Evolutionary conservation across 768 basidiomycete genomes (phyloP).

Genomic region (Suillus fuscotomentosus): DNA sequence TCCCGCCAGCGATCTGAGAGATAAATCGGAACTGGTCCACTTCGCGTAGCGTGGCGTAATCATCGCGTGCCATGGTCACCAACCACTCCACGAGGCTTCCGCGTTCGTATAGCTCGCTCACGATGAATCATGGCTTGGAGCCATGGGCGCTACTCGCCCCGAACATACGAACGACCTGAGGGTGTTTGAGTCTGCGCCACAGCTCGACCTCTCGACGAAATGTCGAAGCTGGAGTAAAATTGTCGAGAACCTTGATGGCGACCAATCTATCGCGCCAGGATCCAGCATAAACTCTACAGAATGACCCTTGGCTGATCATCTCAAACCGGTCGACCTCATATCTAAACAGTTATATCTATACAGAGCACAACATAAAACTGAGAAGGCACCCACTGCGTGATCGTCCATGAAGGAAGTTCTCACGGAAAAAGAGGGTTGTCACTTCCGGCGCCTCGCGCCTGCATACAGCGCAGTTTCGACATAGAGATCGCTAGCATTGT

Average conservation of each 20-base stretch:
- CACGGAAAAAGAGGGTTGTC: slow-evolving; percentile 5
- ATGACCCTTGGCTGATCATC: slow-evolving; percentile 71
- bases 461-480: slow-evolving; percentile 49
- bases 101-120: slow-evolving; percentile 68
- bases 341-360: slow-evolving; percentile 27
- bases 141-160: slow-evolving; percentile 74
- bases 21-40: slow-evolving; percentile 57
- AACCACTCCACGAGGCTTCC: slow-evolving; percentile 65
- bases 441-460: neutral
- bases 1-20: slow-evolving; percentile 74
- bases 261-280: slow-evolving; percentile 65
- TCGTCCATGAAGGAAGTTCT: slow-evolving; percentile 70
- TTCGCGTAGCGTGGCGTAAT: neutral
- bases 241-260: slow-evolving; percentile 70
- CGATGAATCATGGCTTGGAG: slow-evolving; percentile 76
- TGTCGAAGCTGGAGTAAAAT: slow-evolving; percentile 56
- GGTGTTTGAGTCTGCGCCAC: slow-evolving; percentile 69
- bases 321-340: slow-evolving; percentile 75
- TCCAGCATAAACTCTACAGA: slow-evolving; percentile 76
- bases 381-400: slow-evolving; percentile 51
- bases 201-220: slow-evolving; percentile 71
- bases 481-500: slow-evolving; percentile 36
- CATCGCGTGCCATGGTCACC: slow-evolving; percentile 26
- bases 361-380: neutral
- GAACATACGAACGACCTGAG: slow-evolving; percentile 69